Percentiles rank a stretch among this genome's conserved stretches.
These are phyloP conservation scores for Echeveria elegans DNA, from an alignment of 164 flowering plant genomes.

Conservation along the genomic window DNA sequence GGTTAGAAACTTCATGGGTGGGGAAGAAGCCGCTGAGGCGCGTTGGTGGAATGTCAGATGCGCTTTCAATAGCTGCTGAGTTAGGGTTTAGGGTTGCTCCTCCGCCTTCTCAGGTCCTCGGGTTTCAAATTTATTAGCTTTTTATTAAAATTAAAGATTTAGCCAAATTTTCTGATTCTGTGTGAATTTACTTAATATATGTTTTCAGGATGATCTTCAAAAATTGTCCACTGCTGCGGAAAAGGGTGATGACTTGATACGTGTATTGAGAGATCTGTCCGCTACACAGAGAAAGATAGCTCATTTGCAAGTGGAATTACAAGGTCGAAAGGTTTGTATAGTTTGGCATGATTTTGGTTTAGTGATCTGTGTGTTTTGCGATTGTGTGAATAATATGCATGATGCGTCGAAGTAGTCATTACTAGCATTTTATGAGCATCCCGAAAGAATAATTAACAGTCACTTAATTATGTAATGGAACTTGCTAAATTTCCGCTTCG, in stretches of 20 bases:
- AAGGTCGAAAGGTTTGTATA: conserved; percentile 78
- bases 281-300: conserved; percentile 80
- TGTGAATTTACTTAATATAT: too few species aligned
- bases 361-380: neutral
- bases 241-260: conserved; percentile 77
- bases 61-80: conserved; percentile 81
- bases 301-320: conserved; percentile 94
- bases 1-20: conserved; percentile 58
- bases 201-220: conserved; percentile 62
- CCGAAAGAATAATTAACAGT: neutral
- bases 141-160: too few species aligned
- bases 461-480: too few species aligned
- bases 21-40: conserved; percentile 74
- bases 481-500: too few species aligned
- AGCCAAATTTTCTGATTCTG: too few species aligned
- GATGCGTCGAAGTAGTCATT: too few species aligned
- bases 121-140: too few species aligned
- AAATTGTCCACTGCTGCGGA: conserved; percentile 42
- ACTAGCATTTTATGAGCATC: neutral
- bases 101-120: conserved; percentile 48
- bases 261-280: conserved; percentile 77
- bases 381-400: too few species aligned
- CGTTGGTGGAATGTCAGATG: conserved; percentile 92
- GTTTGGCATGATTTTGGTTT: neutral
- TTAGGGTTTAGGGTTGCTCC: conserved; percentile 62